Evolutionary conservation across 805 yeast species (phyloP).

Genomic region (Spencermartinsiella europaea): DNA sequence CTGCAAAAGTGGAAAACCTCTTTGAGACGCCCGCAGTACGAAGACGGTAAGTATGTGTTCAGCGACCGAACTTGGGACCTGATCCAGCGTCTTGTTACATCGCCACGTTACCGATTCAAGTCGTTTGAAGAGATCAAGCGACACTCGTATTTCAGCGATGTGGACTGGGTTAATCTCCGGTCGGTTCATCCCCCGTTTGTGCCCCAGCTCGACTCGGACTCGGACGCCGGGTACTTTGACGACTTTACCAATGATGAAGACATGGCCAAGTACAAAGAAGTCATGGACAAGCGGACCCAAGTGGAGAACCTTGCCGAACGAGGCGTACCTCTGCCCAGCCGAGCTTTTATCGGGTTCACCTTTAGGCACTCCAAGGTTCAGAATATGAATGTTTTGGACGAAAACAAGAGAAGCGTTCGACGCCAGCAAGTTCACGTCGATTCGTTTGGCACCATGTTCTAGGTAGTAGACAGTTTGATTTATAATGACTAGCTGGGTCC

Average conservation of each 20-base stretch:
- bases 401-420: constrained; percentile 6
- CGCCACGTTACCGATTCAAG: constrained; percentile 68
- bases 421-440: constrained; percentile 9
- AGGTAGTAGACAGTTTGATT: no score
- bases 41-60: constrained; percentile 85
- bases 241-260: constrained; percentile 95
- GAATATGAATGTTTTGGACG: constrained; percentile 16
- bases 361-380: constrained; percentile 65
- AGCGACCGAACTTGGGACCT: constrained; percentile 96
- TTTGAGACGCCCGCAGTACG: constrained; percentile 83
- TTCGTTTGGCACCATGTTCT: constrained; percentile 21
- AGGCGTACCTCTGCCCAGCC: constrained; percentile 50
- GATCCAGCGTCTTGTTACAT: constrained; percentile 68
- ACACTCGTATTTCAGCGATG: constrained; percentile 78
- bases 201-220: constrained; percentile 94
- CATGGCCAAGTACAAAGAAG: constrained; percentile 97
- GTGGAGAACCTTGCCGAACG: constrained; percentile 74
- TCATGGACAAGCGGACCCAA: constrained; percentile 83
- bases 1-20: constrained; percentile 89
- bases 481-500: no score
- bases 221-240: constrained; percentile 98
- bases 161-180: constrained; percentile 71
- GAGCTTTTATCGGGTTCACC: constrained; percentile 89
- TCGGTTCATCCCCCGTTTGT: constrained; percentile 84
- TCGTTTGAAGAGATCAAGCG: constrained; percentile 75